phyloP scores from a whole-genome alignment of 148 eudicot species.

The Chenopodium suecicum region DNA sequence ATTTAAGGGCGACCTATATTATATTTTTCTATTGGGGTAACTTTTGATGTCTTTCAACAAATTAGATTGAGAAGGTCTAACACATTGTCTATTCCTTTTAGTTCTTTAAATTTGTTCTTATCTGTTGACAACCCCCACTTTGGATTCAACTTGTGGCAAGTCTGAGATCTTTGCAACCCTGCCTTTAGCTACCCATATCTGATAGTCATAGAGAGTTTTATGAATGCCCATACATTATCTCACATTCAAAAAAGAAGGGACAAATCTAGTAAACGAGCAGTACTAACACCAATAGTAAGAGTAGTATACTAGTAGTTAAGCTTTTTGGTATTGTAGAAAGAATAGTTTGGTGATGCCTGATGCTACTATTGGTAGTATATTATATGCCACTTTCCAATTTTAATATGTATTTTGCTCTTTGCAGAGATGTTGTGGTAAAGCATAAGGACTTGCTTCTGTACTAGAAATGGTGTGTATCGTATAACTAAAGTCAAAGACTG shows the following conservation, averaged over 20 bases:
- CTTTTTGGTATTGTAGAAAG: neutral
- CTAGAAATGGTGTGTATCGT: slow-evolving; percentile 17
- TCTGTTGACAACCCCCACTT: neutral
- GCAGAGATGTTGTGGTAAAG: slow-evolving; percentile 20
- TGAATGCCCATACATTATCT: neutral
- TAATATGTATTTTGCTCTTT: neutral
- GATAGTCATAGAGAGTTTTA: neutral
- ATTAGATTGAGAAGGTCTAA: neutral
- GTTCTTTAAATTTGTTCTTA: neutral
- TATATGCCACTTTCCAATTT: neutral
- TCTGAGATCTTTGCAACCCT: neutral
- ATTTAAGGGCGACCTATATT: neutral
- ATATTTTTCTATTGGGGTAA: neutral
- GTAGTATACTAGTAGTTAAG: neutral
- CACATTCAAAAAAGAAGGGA: neutral
- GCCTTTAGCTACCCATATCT: neutral
- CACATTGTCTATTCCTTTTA: neutral
- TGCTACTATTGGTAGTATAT: neutral
- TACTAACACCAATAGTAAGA: neutral
- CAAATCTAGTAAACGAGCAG: neutral
- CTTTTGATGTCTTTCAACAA: neutral
- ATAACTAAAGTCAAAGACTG: slow-evolving; percentile 18
- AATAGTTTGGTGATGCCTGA: neutral
- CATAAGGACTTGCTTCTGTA: slow-evolving; percentile 13
- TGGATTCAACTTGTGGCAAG: neutral